These are phyloP conservation scores for Corchorus olitorius DNA, from an alignment of 345 rosid genomes.

Conservation along the genomic window DNA sequence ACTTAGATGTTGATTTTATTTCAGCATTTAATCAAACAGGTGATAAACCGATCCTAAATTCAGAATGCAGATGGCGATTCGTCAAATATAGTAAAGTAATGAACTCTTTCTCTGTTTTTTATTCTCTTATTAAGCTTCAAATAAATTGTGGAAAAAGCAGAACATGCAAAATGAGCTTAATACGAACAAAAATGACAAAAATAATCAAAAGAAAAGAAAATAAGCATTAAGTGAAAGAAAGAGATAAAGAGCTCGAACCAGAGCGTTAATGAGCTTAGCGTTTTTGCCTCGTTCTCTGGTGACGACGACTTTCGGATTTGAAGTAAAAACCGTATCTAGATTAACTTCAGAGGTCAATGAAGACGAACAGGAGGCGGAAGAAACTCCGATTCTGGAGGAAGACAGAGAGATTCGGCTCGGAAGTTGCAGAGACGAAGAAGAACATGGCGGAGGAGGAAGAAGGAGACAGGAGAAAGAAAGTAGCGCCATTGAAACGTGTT, in stretches of 20 bases:
- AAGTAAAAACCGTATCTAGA: slow-evolving; percentile 16
- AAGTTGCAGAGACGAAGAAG: slow-evolving; percentile 25
- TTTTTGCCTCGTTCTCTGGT: slow-evolving; percentile 96
- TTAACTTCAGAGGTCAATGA: neutral
- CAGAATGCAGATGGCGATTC: neutral
- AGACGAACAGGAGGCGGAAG: slow-evolving; percentile 22
- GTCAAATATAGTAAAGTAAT: neutral
- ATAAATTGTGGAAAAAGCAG: slow-evolving; percentile 7
- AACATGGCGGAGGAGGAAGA: slow-evolving; percentile 27
- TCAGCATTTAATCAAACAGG: slow-evolving; percentile 41
- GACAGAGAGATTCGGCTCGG: slow-evolving; percentile 23
- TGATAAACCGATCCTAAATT: slow-evolving; percentile 18
- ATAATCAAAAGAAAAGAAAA: neutral
- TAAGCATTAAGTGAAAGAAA: neutral
- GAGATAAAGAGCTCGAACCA: slow-evolving; percentile 45
- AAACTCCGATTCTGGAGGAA: slow-evolving; percentile 25
- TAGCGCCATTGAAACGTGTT: slow-evolving; percentile 40
- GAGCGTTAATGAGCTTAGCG: slow-evolving; percentile 70
- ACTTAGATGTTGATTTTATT: slow-evolving; percentile 20
- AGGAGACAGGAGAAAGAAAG: slow-evolving; percentile 32
- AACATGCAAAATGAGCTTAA: neutral
- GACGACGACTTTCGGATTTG: slow-evolving; percentile 73
- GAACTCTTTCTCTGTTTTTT: neutral
- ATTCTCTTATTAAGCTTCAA: neutral
- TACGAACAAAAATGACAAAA: neutral